Conservation (phyloP, 331 rosid genomes). For the Erythrophleum ivorense region DNA sequence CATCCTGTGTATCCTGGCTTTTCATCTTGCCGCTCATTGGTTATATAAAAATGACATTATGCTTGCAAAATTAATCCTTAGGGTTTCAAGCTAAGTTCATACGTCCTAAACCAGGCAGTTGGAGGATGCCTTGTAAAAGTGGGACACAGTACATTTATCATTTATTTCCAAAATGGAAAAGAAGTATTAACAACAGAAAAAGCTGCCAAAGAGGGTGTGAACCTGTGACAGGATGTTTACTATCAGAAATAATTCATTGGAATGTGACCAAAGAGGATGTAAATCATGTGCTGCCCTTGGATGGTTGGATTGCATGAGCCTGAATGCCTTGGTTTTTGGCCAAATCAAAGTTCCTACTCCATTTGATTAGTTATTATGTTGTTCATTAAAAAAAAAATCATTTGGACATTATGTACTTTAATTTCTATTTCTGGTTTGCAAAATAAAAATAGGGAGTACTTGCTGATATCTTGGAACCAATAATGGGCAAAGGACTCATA, state of each 20-base stretch:
- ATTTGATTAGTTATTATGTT: slow-evolving; percentile 32
- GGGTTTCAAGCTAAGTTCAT: background rate
- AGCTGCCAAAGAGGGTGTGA: slow-evolving; percentile 20
- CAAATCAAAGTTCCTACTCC: slow-evolving; percentile 11
- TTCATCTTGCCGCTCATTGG: background rate
- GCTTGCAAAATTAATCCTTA: background rate
- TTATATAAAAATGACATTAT: background rate
- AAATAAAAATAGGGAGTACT: slow-evolving; percentile 82
- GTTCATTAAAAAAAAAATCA: slow-evolving; percentile 2
- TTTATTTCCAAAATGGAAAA: background rate
- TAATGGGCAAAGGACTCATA: slow-evolving; percentile 99
- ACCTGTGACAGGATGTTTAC: slow-evolving; percentile 29
- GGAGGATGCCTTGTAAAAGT: slow-evolving; percentile 23
- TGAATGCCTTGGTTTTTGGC: slow-evolving; percentile 11
- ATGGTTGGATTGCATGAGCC: slow-evolving; percentile 30
- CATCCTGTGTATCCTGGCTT: background rate
- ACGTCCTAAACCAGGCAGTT: slow-evolving; percentile 12
- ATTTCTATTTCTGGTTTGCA: slow-evolving; percentile 39
- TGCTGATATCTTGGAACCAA: slow-evolving; percentile 98
- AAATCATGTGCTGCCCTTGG: slow-evolving; percentile 19
- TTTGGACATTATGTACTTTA: slow-evolving; percentile 20
- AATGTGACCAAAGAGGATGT: background rate
- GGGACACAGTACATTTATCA: background rate
- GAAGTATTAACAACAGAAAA: slow-evolving; percentile 7
- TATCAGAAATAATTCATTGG: slow-evolving; percentile 14